Evolutionary conservation across 2,329 filamentous ascomycete genomes (phyloP).

Genomic region (Ophiostoma ips): DNA sequence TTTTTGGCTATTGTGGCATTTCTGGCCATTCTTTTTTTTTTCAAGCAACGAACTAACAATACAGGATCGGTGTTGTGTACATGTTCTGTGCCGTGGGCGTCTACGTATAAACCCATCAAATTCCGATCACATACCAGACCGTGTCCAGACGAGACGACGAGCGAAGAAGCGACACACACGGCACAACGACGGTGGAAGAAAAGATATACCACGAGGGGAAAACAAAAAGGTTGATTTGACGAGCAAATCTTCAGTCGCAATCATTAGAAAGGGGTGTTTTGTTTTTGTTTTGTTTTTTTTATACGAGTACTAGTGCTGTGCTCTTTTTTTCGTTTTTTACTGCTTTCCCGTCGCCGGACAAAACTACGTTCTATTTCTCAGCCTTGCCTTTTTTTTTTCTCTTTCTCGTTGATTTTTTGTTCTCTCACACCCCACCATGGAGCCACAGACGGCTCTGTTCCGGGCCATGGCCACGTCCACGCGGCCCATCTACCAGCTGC

Average conservation of each 20-base stretch:
- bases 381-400: background rate
- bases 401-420: background rate
- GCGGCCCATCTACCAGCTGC: slow-evolving; percentile 53
- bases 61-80: slow-evolving; percentile 82
- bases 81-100: slow-evolving; percentile 99
- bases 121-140: background rate
- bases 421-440: slow-evolving; percentile 1
- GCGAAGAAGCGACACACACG: background rate
- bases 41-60: background rate
- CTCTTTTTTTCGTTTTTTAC: too few species aligned
- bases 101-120: slow-evolving; percentile 59
- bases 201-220: background rate
- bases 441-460: slow-evolving; percentile 36
- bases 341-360: background rate
- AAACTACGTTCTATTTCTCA: background rate
- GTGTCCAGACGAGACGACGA: background rate
- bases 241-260: too few species aligned
- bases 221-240: background rate
- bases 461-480: slow-evolving; percentile 66
- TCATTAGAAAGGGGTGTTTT: too few species aligned
- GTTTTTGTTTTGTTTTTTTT: too few species aligned
- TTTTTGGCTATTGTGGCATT: too few species aligned
- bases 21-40: background rate
- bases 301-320: too few species aligned
- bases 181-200: background rate